Base-by-base conservation (phyloP, 2,329 filamentous ascomycete species). In the Rhinocladiella mackenziei region DNA sequence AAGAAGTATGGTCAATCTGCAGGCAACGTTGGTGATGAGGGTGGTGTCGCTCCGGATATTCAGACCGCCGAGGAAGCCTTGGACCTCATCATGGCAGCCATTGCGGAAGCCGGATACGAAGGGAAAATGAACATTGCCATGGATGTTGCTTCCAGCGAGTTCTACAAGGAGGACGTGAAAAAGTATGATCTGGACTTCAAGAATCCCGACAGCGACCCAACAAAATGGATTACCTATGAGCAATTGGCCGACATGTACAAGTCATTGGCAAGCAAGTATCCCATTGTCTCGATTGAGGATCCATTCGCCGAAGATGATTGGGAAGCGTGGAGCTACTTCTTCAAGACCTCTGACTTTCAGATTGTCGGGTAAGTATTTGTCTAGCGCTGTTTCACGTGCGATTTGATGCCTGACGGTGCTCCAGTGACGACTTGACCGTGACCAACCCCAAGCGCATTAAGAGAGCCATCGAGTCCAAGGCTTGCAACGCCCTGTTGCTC, bases 171-270 rank as follows among this genome's bases (percentile, higher is more conserved):
- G 63, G 87, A 92, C 39, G 91, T 75, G 68, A 96, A 97, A 86
- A 97, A 97, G 80, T 98, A 98, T 81, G 92, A 98, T 68, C 80
- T 98, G 57, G 92, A 97, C 84, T 98, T 97, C 87, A 97, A 98
- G 87, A 98, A 98, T 83, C 91, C 92, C 64, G 84, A 97, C 56
- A 92, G 85, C 69, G 92, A 98, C 77, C 79, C 83, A 66, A 79
- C 73, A 77, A 97, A 98, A 82, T 97, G 92, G 92, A 78, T 98
- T 77, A 95, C 87, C 60, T 97, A 97, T 74, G 88, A 97, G 79
- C 78, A 98, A 76, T 85, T 98, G 54, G 91, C 92, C 66, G 82
- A 84, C 64, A 75, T 94, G 62, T 97, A 98, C 83, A 81, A 86
- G 69, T 76, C 82, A 34, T 83, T 98, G 52, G 78, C 80, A 67